Conservation (phyloP, 2,329 filamentous ascomycete genomes). For the Hyphodiscus sp. region DNA sequence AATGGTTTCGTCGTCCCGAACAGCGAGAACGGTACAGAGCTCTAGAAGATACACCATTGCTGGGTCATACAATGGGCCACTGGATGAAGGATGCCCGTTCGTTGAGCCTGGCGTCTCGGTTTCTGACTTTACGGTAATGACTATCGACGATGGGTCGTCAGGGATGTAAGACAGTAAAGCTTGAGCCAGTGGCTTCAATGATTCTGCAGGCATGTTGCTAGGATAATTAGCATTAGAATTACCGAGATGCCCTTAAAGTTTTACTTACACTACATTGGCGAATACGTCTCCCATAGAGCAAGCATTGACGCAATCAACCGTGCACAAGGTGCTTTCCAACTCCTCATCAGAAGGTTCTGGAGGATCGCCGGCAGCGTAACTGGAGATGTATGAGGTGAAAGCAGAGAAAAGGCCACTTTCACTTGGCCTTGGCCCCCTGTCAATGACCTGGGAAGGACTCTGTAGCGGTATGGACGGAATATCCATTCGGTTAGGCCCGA, state of each 20-base stretch:
- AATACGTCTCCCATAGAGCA: conserved; percentile 82
- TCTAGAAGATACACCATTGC: conserved; percentile 86
- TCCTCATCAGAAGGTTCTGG: conserved; percentile 97
- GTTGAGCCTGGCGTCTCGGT: conserved; percentile 55
- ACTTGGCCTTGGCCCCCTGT: conserved; percentile 68
- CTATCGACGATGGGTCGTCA: conserved; percentile 71
- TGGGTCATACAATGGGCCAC: conserved; percentile 70
- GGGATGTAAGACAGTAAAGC: conserved; percentile 78
- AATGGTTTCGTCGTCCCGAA: conserved; percentile 69
- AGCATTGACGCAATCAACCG: conserved; percentile 87
- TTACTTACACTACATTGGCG: conserved; percentile 67
- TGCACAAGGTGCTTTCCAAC: conserved; percentile 88
- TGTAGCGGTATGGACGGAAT: conserved; percentile 83
- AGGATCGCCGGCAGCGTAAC: conserved; percentile 95
- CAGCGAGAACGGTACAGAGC: conserved; percentile 73
- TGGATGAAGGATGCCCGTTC: conserved; percentile 48
- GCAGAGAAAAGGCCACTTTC: conserved; percentile 89
- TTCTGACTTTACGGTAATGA: conserved; percentile 89
- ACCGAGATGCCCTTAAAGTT: background rate
- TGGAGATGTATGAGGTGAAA: conserved; percentile 95
- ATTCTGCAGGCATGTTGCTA: conserved; percentile 55
- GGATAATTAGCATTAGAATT: conserved; percentile 11
- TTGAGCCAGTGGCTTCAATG: conserved; percentile 58
- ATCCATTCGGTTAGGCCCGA: conserved; percentile 59
- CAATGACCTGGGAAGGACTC: conserved; percentile 85